Conservation (phyloP, 306 rosid genomes). For the Glycine latifolia region DNA sequence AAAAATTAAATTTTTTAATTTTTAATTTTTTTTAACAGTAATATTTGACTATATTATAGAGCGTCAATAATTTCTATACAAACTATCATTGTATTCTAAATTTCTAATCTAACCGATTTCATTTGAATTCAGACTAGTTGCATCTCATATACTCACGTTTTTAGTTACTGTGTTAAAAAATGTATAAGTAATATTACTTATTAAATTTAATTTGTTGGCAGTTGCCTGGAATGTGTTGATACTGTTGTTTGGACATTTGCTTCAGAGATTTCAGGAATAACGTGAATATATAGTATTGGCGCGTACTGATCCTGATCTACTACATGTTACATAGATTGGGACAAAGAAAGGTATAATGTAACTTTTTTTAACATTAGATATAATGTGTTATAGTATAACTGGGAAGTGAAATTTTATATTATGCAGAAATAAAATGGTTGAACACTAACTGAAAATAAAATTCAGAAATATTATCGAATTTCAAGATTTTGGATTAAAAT, state of each 20-base stretch:
- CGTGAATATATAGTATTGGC: background rate
- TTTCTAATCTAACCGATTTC: no score
- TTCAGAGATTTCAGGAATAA: slow-evolving; percentile 41
- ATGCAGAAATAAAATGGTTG: no score
- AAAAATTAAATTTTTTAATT: no score
- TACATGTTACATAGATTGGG: background rate
- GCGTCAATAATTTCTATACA: no score
- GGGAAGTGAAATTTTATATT: no score
- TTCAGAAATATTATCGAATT: no score
- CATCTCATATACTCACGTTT: background rate
- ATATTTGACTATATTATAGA: background rate
- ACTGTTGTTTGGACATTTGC: slow-evolving; percentile 64
- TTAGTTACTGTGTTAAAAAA: background rate
- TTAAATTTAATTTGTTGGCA: slow-evolving; percentile 30
- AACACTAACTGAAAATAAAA: no score
- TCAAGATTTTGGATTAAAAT: no score
- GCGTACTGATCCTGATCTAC: background rate
- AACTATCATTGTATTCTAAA: no score
- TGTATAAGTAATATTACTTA: background rate
- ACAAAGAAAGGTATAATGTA: background rate
- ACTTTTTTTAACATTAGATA: no score
- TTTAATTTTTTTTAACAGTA: background rate
- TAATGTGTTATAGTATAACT: no score
- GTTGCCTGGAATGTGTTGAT: slow-evolving; percentile 60
- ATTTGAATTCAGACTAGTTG: no score